Base-by-base conservation (phyloP, 805 yeast genomes). In the Naumovozyma baii region DNA sequence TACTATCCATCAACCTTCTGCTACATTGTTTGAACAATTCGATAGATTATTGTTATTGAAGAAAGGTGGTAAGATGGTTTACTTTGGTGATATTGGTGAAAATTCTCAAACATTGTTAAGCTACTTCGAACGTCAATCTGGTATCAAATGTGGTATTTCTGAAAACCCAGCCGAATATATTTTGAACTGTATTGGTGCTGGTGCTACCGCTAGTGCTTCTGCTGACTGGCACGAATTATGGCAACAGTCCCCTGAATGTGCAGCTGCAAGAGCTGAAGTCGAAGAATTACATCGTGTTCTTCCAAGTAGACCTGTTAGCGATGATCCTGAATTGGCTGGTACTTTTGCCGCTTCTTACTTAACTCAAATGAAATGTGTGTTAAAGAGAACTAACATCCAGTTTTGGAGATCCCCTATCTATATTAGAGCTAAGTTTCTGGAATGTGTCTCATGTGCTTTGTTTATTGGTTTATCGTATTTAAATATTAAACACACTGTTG, bases 141-240 rank as follows among this genome's bases (percentile, higher is more conserved):
- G 88, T 31, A 73, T 78, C 43, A 68, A 71, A 39, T 83, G 92
- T 66, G 68, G 64, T 26, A 59, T 59, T 10, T 61, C 64, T 29
- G 86, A 78, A 40, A 81, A 81, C 48, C 87, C 88, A 18, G 87
- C 87, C 26, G 88, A 80, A 59, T 81, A 80, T 65, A 77, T 80
- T 61, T 63, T 81, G 49, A 78, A 78, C 45, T 76, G 76, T 41
- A 78, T 83, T 58, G 90, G 90, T 44, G 88, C 90, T 26, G 88
- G 85, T 55, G 86, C 90, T 2, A 80, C 85, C 20, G 80, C 85
- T 3, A 53, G 64, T 39, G 73, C 71, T 14, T 52, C 61, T 22
- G 71, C 69, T 37, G 79, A 83, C 57, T 83, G 83, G 79, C 66
- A 67, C 56, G 74, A 77, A 9, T 66, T 73, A 10, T 83, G 92